Evolutionary conservation across 805 yeast genomes (phyloP), one percentile per base, ranked within the genome.

Genomic region (Scheffersomyces stipitis): DNA sequence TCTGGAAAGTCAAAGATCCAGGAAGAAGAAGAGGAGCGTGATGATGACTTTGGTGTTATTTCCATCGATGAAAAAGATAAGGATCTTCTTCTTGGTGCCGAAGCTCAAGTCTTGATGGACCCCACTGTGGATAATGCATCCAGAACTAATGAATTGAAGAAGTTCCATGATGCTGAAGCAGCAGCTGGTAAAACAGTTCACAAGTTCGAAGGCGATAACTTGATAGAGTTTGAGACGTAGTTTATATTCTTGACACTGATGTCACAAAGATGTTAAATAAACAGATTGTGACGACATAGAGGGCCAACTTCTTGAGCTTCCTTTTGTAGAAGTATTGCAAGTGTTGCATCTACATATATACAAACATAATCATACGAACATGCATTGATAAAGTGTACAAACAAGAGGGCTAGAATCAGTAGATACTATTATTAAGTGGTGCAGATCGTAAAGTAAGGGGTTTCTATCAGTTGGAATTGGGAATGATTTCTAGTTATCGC

Each of bases 61-160:
- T 58, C 69, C 3, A 60, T 68, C 7, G 66, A 66, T 38, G 71
- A 65, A 26, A 61, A 56, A 18, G 78, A 73, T 41, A 69, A 68
- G 43, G 81, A 75, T 42, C 50, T 73, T 15, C 48, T 77, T 15
- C 58, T 75, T 18, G 79, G 76, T 10, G 69, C 76, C 3, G 81
- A 75, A 38, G 69, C 74, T 2, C 73, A 68, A 24, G 73, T 54
- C 0, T 48, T 69, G 26, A 52, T 48, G 3, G 68, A 65, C 35
- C 54, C 53, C 1, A 41, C 45, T 9, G 32, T 20, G 1, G 43
- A 41, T 18, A 37, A 31, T 18, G 45, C 33, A 38, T 37, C 26
- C 4, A 20, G 14, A 8, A 32, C 14, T 15, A 27, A 15, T 6
- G 60, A 60, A 15, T 49, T 51, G 41, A 52, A 37, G 32, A 51